Base-by-base conservation (phyloP, 2,329 filamentous ascomycete genomes). In the Penicillium sp. region DNA sequence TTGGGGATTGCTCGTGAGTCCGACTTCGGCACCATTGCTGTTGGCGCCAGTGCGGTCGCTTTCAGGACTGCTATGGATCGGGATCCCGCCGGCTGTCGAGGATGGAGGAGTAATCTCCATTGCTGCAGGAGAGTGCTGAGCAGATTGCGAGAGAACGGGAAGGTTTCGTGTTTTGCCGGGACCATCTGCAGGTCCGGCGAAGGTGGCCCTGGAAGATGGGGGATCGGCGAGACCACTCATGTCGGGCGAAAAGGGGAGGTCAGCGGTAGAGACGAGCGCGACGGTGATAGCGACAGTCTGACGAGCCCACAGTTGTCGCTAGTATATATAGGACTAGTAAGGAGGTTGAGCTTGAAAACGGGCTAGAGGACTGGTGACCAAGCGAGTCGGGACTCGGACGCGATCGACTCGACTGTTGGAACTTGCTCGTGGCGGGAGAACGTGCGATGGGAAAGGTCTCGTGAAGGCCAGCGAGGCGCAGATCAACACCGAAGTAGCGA, bases 101-200 rank as follows among this genome's bases (percentile, higher is more conserved):
- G 78, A 71, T 45, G 81, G 75, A 45, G 82, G 80, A 58, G 82
- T 82, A 54, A 83, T 76, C 59, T 86, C 83, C 83, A 86, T 86
- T 57, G 81, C 83, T 58, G 77, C 78, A 35, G 79, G 76, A 61
- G 77, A 73, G 51, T 77, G 75, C 31, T 66, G 67, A 49, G 78
- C 74, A 50, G 79, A 77, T 49, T 78, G 73, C 54, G 73, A 70
- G 39, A 79, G 78, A 60, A 84, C 79, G 52, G 83, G 81, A 49
- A 84, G 80, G 49, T 81, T 80, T 70, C 81, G 80, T 70, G 81
- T 79, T 64, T 80, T 78, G 58, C 76, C 73, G 50, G 73, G 74
- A 67, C 73, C 76, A 73, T 77, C 71, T 64, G 71, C 61, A 54
- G 70, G 58, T 69, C 73, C 73, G 60, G 79, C 69, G 64, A 83